Evolutionary conservation across 2,329 filamentous ascomycete genomes (phyloP), one percentile per base, ranked within the genome.

Genomic region (Colletotrichum tamarilloi): DNA sequence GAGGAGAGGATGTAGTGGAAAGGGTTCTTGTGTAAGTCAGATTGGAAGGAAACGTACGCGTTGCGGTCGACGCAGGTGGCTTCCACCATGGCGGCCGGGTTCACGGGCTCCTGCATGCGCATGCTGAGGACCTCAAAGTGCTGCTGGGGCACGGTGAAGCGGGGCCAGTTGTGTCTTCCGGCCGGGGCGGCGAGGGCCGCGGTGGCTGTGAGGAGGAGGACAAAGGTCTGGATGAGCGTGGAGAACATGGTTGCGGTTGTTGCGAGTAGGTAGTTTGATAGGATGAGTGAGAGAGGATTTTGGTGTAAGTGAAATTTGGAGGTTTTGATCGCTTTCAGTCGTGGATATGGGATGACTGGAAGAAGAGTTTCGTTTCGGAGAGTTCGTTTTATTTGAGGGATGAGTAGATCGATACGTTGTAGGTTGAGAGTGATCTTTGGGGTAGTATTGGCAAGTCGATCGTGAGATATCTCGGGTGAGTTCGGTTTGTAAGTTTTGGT

Each of bases 121-220:
- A 85, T 78, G 35, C 79, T 78, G 32, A 87, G 81, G 73, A 86
- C 83, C 77, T 87, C 84, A 66, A 85, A 81, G 75, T 87, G 83
- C 62, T 85, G 82, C 68, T 83, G 82, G 5, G 80, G 81, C 35
- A 85, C 82, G 7, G 80, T 79, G 71, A 83, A 83, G 42, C 80
- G 80, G 5, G 82, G 83, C 75, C 81, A 82, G 14, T 67, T 71
- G 52, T 22, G 38, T 30, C 75, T 76, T 76, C 52, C 75, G 67
- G 52, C 62, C 52, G 80, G 79, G n/a, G 79, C 77, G n/a, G 83
- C 81, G 24, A 80, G 76, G 55, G 80, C 77, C 74, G 80, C 74
- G 74, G 76, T 77, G 46, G 79, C 77, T 73, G 81, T 74, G 60
- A 80, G 74, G 68, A 81, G 70, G 72, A 80, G 69, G 67, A 84